phyloP scores from a whole-genome alignment of 257 asterid genomes.

The Scutellaria minor region DNA sequence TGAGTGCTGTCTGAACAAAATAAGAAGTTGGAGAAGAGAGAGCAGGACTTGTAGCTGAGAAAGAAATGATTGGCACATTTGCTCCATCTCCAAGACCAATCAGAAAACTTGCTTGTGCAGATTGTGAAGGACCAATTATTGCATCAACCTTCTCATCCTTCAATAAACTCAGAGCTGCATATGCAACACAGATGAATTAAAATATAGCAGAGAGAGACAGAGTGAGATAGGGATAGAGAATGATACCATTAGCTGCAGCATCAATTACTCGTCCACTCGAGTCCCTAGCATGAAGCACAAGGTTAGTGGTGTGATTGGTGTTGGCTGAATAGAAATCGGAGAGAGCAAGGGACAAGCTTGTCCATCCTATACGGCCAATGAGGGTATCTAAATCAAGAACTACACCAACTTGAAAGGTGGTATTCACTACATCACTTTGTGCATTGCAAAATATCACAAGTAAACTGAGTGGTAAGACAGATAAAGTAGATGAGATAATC shows the following conservation, averaged over 20 bases:
- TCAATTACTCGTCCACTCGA: constrained; percentile 34
- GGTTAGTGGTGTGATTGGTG: constrained; percentile 23
- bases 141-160: constrained; percentile 13
- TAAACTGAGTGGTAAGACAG: constrained; percentile 13
- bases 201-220: not conserved
- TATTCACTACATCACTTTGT: constrained; percentile 26
- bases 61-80: constrained; percentile 12
- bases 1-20: constrained; percentile 4
- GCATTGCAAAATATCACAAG: constrained; percentile 35
- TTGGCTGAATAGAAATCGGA: constrained; percentile 35
- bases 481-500: not conserved
- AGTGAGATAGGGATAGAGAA: not conserved
- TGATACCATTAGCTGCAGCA: constrained; percentile 34
- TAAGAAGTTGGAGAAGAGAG: not conserved
- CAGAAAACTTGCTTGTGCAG: not conserved
- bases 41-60: constrained; percentile 13
- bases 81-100: constrained; percentile 14
- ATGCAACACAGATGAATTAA: not conserved
- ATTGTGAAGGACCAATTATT: constrained; percentile 15
- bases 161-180: constrained; percentile 24
- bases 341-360: constrained; percentile 32
- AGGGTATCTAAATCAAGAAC: constrained; percentile 37
- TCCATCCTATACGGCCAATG: constrained; percentile 33
- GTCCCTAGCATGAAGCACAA: constrained; percentile 32
- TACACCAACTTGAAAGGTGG: constrained; percentile 37